Evolutionary conservation across 345 rosid genomes (phyloP).

Genomic region (Hevea brasiliensis): DNA sequence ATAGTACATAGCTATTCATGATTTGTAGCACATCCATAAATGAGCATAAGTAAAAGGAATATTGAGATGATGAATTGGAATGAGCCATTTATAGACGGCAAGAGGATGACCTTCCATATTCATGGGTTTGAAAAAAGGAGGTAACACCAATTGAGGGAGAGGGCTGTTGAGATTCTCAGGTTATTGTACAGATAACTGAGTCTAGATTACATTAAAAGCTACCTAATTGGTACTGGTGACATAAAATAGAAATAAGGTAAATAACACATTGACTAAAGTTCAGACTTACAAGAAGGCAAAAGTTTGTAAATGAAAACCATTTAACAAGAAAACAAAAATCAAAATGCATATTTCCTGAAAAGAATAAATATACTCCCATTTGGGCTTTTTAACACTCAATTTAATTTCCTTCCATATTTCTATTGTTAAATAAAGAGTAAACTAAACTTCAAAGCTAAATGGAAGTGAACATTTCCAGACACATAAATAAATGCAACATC

Average conservation of each 20-base stretch:
- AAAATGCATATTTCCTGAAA: not conserved
- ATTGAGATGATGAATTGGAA: conserved; percentile 5
- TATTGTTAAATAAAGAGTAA: not conserved
- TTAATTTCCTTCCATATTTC: not conserved
- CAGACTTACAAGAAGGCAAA: not conserved
- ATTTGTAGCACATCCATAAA: no score
- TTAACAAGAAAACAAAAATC: not conserved
- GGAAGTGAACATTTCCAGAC: conserved; percentile 5
- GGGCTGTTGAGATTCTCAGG: not conserved
- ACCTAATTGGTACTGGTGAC: not conserved
- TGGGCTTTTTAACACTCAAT: not conserved
- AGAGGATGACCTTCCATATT: not conserved
- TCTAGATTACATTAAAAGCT: not conserved
- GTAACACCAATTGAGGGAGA: not conserved
- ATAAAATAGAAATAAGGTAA: not conserved
- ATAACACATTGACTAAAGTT: not conserved
- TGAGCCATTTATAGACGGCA: not conserved
- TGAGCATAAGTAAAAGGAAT: not conserved
- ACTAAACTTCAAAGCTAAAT: not conserved
- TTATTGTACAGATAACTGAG: not conserved
- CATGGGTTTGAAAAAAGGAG: not conserved
- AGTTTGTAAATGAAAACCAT: not conserved
- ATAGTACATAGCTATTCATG: not conserved
- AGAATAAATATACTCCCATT: not conserved
- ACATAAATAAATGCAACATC: conserved; percentile 9